Evolutionary conservation across 192 early-diverging fungal genomes (phyloP), one percentile per base, ranked within the genome.

Genomic region (Phycomyces blakesleeanus): DNA sequence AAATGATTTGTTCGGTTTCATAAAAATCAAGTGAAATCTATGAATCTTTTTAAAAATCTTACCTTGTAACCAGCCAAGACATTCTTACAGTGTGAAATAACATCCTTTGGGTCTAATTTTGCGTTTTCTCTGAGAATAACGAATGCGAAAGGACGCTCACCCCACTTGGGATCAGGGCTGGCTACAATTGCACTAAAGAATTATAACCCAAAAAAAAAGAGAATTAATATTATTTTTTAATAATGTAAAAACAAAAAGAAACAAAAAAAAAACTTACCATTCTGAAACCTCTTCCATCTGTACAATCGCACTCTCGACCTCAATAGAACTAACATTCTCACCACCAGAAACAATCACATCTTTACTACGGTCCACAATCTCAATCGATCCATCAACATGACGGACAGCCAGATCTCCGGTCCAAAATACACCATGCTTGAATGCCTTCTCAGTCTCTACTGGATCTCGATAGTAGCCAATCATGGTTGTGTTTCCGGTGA

Each of bases 281-380:
- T 88, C 86, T 10, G 81, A 57, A 15, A 87, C 78, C 9, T 73
- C 29, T 20, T 76, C 67, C 50, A 83, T 73, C 14, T 73, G 54
- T 20, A 77, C 66, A 57, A 85, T 72, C 11, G 71, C 76, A 12
- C 74, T 73, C 55, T 87, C 85, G 8, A 87, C 76, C 29, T 82
- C 83, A 22, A 85, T 60, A 0, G 80, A 81, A 0, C 79, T 78
- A 47, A 86, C 77, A 51, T 85, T 85, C 44, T 86, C 84, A 5
- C 84, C 85, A 10, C 85, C 85, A 25, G 77, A 79, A 54, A 87
- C 82, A 40, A 87, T 84, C 20, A 87, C 79, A 38, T 87, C 85
- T 56, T 87, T 87, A 51, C 69, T 56, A 18, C 85, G 74, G 53
- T 87, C 85, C 21, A 80, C 69, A 16, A 87, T 71, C 26, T 83